phyloP scores from a whole-genome alignment of 495 filamentous ascomycete species.

The Xanthoparmelia taractica region DNA sequence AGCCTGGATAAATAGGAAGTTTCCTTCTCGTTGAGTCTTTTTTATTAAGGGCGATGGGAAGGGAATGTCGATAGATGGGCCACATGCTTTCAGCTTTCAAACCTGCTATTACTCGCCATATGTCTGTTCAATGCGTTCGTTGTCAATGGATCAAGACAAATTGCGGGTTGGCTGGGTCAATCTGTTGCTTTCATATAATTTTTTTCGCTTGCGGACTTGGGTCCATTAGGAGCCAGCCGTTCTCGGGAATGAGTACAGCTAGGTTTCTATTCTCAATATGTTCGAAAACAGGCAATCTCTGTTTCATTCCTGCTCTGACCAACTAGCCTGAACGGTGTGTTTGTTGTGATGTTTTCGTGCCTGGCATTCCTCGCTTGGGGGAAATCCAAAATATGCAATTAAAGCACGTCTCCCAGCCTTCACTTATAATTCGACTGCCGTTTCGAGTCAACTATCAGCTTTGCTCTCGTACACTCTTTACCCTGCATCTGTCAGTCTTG shows the following conservation, averaged over 20 bases:
- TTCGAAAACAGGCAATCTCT: not conserved
- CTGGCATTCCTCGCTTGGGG: constrained; percentile 26
- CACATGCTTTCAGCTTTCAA: constrained; percentile 42
- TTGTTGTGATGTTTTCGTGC: constrained; percentile 27
- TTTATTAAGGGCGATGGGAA: constrained; percentile 58
- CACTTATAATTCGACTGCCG: constrained; percentile 23
- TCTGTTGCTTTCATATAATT: not conserved
- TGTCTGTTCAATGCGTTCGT: not conserved
- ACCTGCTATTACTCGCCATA: too few species aligned
- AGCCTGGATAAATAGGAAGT: constrained; percentile 58
- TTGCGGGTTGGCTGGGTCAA: not conserved
- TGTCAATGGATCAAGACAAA: not conserved
- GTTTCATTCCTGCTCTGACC: constrained; percentile 18
- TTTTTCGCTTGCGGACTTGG: constrained; percentile 4
- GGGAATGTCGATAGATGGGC: constrained; percentile 62
- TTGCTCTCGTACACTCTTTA: constrained; percentile 26
- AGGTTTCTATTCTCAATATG: constrained; percentile 2
- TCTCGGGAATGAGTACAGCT: constrained; percentile 1
- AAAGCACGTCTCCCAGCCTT: constrained; percentile 23
- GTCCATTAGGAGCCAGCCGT: not conserved
- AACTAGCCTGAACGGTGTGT: constrained; percentile 15
- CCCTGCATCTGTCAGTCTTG: constrained; percentile 3
- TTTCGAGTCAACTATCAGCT: constrained; percentile 20
- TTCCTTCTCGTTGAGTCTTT: constrained; percentile 53
- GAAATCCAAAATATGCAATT: constrained; percentile 22